Conservation (phyloP, 108 stramenopile genomes). For the Pinguiococcus pyrenoidosus region DNA sequence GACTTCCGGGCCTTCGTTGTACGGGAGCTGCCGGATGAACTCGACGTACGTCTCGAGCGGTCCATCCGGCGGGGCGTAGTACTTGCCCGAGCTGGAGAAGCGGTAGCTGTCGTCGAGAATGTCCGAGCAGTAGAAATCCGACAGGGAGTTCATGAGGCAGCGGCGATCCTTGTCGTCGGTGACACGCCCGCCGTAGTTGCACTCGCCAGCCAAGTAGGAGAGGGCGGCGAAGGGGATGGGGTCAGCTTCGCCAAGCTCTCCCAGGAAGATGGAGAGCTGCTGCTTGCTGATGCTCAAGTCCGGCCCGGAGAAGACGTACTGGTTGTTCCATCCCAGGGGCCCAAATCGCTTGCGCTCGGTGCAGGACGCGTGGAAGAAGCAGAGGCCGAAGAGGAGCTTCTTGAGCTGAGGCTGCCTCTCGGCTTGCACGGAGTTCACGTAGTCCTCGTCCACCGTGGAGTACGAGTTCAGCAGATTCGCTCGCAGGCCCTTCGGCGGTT, state of each 20-base stretch:
- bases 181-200: constrained; percentile 55
- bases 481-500: constrained; percentile 52
- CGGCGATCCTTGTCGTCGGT: constrained; percentile 59
- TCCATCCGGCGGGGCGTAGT: constrained; percentile 38
- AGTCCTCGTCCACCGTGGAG: constrained; percentile 29
- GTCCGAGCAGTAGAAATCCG: constrained; percentile 38
- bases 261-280: constrained; percentile 48
- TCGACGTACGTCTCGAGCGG: constrained; percentile 23
- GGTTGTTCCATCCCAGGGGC: constrained; percentile 55
- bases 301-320: constrained; percentile 47
- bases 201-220: constrained; percentile 47
- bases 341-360: constrained; percentile 48
- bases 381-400: constrained; percentile 47
- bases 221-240: constrained; percentile 43
- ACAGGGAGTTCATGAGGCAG: constrained; percentile 41
- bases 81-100: constrained; percentile 42
- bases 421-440: constrained; percentile 16
- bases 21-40: constrained; percentile 39
- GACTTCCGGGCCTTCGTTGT: constrained; percentile 52
- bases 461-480: constrained; percentile 41
- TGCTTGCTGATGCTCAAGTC: constrained; percentile 45
- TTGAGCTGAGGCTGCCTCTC: constrained; percentile 40
- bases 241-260: constrained; percentile 29
- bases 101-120: constrained; percentile 25
- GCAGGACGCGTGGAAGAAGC: constrained; percentile 48